Percentiles rank a stretch among this genome's conserved stretches.
Conservation (phyloP, 1,284 basidiomycete species). For the Ganoderma meredithae region DNA sequence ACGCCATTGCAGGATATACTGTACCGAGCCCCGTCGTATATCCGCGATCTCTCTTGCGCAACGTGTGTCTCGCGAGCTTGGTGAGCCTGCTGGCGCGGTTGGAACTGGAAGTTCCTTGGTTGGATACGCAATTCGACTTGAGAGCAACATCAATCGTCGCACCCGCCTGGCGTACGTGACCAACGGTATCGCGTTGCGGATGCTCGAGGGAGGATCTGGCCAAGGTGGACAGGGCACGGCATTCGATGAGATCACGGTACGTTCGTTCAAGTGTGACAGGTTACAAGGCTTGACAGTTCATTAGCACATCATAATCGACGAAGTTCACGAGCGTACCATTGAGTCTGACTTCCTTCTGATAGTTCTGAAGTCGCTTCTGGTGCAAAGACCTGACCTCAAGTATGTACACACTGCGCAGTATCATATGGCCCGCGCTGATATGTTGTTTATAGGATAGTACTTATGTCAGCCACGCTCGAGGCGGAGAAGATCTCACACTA, state of each 20-base stretch:
- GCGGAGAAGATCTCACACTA: constrained; percentile 94
- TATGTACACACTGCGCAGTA: constrained; percentile 41
- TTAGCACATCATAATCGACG: constrained; percentile 89
- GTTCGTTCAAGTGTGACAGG: constrained; percentile 12
- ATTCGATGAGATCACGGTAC: constrained; percentile 93
- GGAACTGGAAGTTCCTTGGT: constrained; percentile 86
- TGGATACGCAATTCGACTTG: constrained; percentile 95
- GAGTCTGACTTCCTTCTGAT: constrained; percentile 98
- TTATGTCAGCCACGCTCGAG: constrained; percentile 99
- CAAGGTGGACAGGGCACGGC: constrained; percentile 73
- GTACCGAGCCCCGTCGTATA: constrained; percentile 96
- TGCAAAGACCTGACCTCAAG: constrained; percentile 87
- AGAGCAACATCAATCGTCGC: constrained; percentile 85
- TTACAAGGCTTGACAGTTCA: constrained; percentile 15
- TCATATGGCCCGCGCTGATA: constrained; percentile 3
- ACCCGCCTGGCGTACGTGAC: constrained; percentile 90
- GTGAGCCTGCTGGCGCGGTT: constrained; percentile 84
- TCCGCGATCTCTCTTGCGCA: constrained; percentile 98
- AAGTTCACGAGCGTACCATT: constrained; percentile 95
- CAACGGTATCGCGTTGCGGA: constrained; percentile 95
- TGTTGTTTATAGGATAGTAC: constrained; percentile 71
- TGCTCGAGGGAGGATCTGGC: constrained; percentile 88
- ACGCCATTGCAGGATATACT: constrained; percentile 90
- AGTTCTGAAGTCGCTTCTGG: constrained; percentile 89
- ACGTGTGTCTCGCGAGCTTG: constrained; percentile 93